phyloP scores from a whole-genome alignment of 192 early-diverging fungal genomes.

The Umbelopsis vinacea region DNA sequence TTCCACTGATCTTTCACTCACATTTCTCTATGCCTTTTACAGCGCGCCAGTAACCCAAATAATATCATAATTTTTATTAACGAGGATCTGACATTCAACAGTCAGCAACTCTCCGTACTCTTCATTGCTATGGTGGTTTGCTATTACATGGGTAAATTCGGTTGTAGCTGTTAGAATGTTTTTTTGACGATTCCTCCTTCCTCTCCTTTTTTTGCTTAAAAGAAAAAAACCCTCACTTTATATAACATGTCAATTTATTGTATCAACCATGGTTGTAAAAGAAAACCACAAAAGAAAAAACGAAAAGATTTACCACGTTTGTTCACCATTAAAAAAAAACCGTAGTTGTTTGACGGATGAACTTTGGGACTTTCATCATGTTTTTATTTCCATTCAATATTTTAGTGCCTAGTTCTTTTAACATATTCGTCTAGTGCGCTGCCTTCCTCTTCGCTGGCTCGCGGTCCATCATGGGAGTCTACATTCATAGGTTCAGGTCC shows the following conservation, averaged over 20 bases:
- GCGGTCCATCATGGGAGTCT: constrained; percentile 1
- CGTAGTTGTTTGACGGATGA: too few species aligned
- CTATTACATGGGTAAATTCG: constrained; percentile 47
- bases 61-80: constrained; percentile 46
- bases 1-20: too few species aligned
- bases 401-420: constrained; percentile 23
- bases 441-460: constrained; percentile 39
- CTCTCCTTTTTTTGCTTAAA: not conserved
- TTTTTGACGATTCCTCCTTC: not conserved
- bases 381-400: not conserved
- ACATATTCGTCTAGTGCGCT: constrained; percentile 41
- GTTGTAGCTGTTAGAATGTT: constrained; percentile 17
- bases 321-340: too few species aligned
- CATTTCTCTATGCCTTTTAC: not conserved
- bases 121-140: constrained; percentile 45
- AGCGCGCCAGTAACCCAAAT: constrained; percentile 16
- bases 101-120: constrained; percentile 41
- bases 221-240: not conserved
- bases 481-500: constrained; percentile 4
- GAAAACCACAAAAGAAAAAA: too few species aligned
- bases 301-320: too few species aligned
- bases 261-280: too few species aligned
- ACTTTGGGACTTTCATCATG: not conserved
- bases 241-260: too few species aligned
- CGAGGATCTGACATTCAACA: constrained; percentile 46